Percentiles rank a stretch among this genome's conserved stretches.
Evolutionary conservation across 2,329 filamentous ascomycete species (phyloP).

Genomic region (Trichoderma pleuroti): DNA sequence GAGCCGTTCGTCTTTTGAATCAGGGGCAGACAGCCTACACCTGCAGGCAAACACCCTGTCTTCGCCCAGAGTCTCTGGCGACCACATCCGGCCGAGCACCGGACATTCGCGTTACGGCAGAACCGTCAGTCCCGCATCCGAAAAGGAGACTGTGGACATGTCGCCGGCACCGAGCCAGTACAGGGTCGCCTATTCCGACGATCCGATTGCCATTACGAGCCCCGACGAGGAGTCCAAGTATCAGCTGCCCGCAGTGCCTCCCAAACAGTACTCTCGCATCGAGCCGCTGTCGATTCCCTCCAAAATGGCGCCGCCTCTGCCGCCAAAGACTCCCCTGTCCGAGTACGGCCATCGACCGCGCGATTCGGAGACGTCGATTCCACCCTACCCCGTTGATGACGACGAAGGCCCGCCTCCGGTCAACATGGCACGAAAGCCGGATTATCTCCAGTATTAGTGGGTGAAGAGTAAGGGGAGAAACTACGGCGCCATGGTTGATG

Average conservation of each 20-base stretch:
- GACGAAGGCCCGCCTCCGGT: slow-evolving; percentile 78
- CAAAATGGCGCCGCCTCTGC: slow-evolving; percentile 74
- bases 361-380: slow-evolving; percentile 38
- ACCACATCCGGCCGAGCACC: slow-evolving; percentile 39
- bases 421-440: slow-evolving; percentile 82
- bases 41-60: slow-evolving; percentile 35
- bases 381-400: slow-evolving; percentile 77
- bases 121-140: slow-evolving; percentile 33
- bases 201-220: slow-evolving; percentile 64
- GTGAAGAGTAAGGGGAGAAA: too few relatives aligned
- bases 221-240: slow-evolving; percentile 54
- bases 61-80: slow-evolving; percentile 52
- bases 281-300: slow-evolving; percentile 71
- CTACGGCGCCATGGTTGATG: background rate
- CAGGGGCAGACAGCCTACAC: slow-evolving; percentile 49
- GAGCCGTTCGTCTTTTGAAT: slow-evolving; percentile 56
- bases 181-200: slow-evolving; percentile 54
- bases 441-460: slow-evolving; percentile 44
- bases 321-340: slow-evolving; percentile 72
- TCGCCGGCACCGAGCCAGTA: slow-evolving; percentile 59
- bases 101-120: slow-evolving; percentile 29
- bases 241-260: slow-evolving; percentile 28
- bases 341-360: slow-evolving; percentile 36
- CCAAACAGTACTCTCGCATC: slow-evolving; percentile 33
- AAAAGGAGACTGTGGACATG: slow-evolving; percentile 51